Base-by-base conservation (phyloP, 495 filamentous ascomycete genomes). In the Aspergillus bertholletiae region DNA sequence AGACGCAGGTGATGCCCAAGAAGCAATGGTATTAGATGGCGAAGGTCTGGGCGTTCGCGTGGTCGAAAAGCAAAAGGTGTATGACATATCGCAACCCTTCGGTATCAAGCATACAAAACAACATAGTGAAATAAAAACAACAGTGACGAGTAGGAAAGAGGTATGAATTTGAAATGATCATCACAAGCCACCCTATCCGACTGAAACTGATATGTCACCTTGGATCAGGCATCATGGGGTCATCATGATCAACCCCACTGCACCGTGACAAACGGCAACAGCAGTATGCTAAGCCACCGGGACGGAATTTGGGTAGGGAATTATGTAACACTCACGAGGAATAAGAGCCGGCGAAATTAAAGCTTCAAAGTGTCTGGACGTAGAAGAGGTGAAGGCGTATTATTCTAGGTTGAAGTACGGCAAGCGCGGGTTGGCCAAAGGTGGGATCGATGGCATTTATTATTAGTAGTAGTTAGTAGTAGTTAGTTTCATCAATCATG, bases 161-260 rank as follows among this genome's bases (percentile, higher is more conserved):
- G 21, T 50, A 51, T 34, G 30, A 51, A 30, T 30, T 40, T 35
- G 15, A 18, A 20, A 37, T 41, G 0, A 47, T 30, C 12, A 34
- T 26, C 49, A 41, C 24, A 41, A 37, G 30, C 26, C 54, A 35
- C 22, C 24, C 20, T 49, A 49, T 45, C 51, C 34, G 43, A 46
- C 46, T 11, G n/a, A 41, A 52, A 40, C 47, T 53, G 47, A 54
- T 51, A 26, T 34, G 28, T 47, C 41, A 34, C 34, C 45, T 46
- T 57, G 51, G 44, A 43, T 52, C 49, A 51, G 40, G 57, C 55
- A 53, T 49, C 45, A 43, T 50, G 54, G 21, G 51, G 18, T 34
- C 43, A 21, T 50, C 41, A 32, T 53, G 18, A 37, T 30, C 49
- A 43, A 56, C 61, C 61, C 61, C 58, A 55, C 58, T 56, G 61